Conservation (phyloP, 805 yeast genomes). For the Myxozyma nipponensis region DNA sequence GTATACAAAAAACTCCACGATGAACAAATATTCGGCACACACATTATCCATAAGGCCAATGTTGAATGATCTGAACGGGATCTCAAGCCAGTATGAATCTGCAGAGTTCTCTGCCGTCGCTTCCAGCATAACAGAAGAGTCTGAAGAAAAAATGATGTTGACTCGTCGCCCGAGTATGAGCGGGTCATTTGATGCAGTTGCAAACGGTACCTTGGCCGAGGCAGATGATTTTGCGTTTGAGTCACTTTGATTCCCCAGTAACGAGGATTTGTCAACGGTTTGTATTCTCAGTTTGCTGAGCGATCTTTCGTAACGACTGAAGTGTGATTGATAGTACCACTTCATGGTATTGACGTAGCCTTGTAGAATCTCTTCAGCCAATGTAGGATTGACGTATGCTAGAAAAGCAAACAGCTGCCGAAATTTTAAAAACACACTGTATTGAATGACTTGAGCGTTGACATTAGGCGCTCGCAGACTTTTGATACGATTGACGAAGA, state of each 20-base stretch:
- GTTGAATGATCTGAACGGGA: constrained; percentile 67
- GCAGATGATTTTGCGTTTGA: constrained; percentile 7
- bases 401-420: constrained; percentile 61
- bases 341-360: constrained; percentile 87
- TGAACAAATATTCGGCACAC: constrained; percentile 68
- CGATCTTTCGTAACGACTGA: constrained; percentile 70
- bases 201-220: constrained; percentile 12
- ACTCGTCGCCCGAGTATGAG: constrained; percentile 56
- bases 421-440: constrained; percentile 52
- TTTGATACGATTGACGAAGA: constrained; percentile 60
- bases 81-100: constrained; percentile 64
- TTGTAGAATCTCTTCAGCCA: constrained; percentile 67
- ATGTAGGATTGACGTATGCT: constrained; percentile 48
- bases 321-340: constrained; percentile 85
- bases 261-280: constrained; percentile 51
- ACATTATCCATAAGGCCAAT: constrained; percentile 72
- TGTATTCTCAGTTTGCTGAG: constrained; percentile 59
- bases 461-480: constrained; percentile 58
- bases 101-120: constrained; percentile 80
- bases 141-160: constrained; percentile 52
- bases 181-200: constrained; percentile 44
- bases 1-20: constrained; percentile 60
- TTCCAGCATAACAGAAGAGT: constrained; percentile 67
- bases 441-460: constrained; percentile 74
- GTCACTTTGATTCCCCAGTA: constrained; percentile 48